phyloP scores from a whole-genome alignment of 192 early-diverging fungal genomes.

The Rhizoclosmatium globosum region DNA sequence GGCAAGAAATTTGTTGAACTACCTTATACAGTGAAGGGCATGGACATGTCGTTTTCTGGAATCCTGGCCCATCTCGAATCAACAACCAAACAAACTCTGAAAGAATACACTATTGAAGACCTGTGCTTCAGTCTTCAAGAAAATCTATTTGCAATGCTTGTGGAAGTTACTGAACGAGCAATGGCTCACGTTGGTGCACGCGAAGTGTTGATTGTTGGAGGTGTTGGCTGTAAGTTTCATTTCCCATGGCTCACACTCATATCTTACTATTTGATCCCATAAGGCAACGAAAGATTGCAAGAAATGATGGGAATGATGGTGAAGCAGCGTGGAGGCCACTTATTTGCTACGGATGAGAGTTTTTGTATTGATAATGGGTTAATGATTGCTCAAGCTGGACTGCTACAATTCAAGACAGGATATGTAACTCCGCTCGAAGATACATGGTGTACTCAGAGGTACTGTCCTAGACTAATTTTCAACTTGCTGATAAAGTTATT shows the following conservation, averaged over 20 bases:
- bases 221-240: constrained; percentile 83
- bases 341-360: constrained; percentile 96
- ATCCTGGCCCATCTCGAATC: constrained; percentile 92
- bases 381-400: constrained; percentile 99
- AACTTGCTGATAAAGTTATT: background rate
- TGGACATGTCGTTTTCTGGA: constrained; percentile 98
- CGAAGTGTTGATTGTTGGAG: constrained; percentile 95
- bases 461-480: background rate
- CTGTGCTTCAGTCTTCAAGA: constrained; percentile 98
- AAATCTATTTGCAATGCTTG: constrained; percentile 98
- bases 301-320: constrained; percentile 99
- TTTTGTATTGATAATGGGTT: constrained; percentile 99
- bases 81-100: constrained; percentile 44
- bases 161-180: constrained; percentile 98
- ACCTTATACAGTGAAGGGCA: constrained; percentile 98
- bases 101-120: constrained; percentile 74
- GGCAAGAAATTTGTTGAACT: constrained; percentile 87
- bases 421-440: constrained; percentile 82
- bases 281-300: constrained; percentile 89
- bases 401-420: constrained; percentile 84
- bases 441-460: constrained; percentile 92
- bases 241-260: background rate
- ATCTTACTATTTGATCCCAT: background rate
- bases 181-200: constrained; percentile 95
- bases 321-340: constrained; percentile 79